phyloP scores from a whole-genome alignment of 805 yeast species.

The Pichia nanzhaoensis region DNA sequence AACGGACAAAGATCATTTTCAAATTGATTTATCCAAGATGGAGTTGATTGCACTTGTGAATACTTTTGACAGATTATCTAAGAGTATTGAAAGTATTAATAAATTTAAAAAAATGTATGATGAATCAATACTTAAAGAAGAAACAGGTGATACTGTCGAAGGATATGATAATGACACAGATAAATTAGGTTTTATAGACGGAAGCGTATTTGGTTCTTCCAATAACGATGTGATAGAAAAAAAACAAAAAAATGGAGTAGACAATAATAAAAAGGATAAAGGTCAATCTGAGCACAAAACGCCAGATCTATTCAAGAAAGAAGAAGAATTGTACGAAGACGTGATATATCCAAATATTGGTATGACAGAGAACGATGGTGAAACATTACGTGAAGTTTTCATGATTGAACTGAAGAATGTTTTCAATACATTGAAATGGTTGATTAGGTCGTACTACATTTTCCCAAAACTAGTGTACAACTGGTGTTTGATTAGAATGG shows the following conservation, averaged over 20 bases:
- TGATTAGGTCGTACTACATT: slow-evolving; percentile 56
- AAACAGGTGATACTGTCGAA: slow-evolving; percentile 15
- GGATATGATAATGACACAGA: not conserved
- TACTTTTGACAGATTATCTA: slow-evolving; percentile 87
- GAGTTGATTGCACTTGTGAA: slow-evolving; percentile 88
- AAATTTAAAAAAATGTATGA: slow-evolving; percentile 58
- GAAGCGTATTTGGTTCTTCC: slow-evolving; percentile 2
- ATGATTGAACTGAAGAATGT: slow-evolving; percentile 26
- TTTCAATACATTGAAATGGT: slow-evolving; percentile 54
- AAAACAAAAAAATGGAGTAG: not conserved
- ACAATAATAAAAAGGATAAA: slow-evolving; percentile 1
- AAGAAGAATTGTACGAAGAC: slow-evolving; percentile 20
- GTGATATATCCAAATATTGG: slow-evolving; percentile 19
- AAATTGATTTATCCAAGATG: slow-evolving; percentile 48
- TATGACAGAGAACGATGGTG: slow-evolving; percentile 1
- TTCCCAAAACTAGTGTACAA: slow-evolving; percentile 62
- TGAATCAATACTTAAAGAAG: slow-evolving; percentile 24
- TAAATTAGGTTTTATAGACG: not conserved
- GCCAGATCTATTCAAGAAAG: slow-evolving; percentile 21
- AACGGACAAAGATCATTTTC: slow-evolving; percentile 37
- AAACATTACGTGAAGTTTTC: slow-evolving; percentile 19
- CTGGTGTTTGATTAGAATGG: slow-evolving; percentile 40
- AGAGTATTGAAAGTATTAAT: slow-evolving; percentile 69
- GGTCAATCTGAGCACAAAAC: slow-evolving; percentile 6
- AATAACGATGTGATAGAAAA: not conserved